Percentiles rank a stretch among this genome's conserved stretches.
These are phyloP conservation scores for Candida morakotiae DNA, from an alignment of 805 yeast genomes.

Conservation along the genomic window DNA sequence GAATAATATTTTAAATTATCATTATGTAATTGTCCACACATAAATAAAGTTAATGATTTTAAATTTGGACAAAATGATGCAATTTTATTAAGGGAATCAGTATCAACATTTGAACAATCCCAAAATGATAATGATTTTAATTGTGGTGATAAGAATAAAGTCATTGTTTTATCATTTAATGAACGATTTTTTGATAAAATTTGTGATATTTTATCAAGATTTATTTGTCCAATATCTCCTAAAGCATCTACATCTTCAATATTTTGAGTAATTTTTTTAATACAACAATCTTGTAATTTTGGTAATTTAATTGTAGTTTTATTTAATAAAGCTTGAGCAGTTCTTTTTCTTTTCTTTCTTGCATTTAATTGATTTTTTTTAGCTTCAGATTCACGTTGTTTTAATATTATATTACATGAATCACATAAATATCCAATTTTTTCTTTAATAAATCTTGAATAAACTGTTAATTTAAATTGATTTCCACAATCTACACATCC, in stretches of 20 bases:
- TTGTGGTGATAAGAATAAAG: slow-evolving; percentile 65
- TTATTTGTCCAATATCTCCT: slow-evolving; percentile 80
- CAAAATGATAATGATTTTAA: slow-evolving; percentile 64
- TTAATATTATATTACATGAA: slow-evolving; percentile 45
- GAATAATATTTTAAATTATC: slow-evolving; percentile 64
- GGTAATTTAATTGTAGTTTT: slow-evolving; percentile 60
- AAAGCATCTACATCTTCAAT: slow-evolving; percentile 74
- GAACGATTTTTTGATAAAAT: slow-evolving; percentile 83
- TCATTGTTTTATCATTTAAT: slow-evolving; percentile 64
- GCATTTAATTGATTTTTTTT: slow-evolving; percentile 57
- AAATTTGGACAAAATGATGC: slow-evolving; percentile 78
- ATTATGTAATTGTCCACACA: slow-evolving; percentile 92
- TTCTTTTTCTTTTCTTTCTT: slow-evolving; percentile 68
- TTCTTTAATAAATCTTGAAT: slow-evolving; percentile 49
- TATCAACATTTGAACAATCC: slow-evolving; percentile 84
- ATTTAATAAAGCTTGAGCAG: slow-evolving; percentile 83
- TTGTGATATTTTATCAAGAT: slow-evolving; percentile 65
- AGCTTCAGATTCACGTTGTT: slow-evolving; percentile 40
- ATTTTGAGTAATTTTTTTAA: slow-evolving; percentile 57
- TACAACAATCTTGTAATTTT: slow-evolving; percentile 78
- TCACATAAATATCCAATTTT: slow-evolving; percentile 66
- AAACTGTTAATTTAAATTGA: slow-evolving; percentile 60
- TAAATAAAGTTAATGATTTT: slow-evolving; percentile 60
- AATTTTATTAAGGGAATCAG: slow-evolving; percentile 61
- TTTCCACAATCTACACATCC: slow-evolving; percentile 61